phyloP scores from a whole-genome alignment of 345 rosid genomes.

The Citrus unshiu region DNA sequence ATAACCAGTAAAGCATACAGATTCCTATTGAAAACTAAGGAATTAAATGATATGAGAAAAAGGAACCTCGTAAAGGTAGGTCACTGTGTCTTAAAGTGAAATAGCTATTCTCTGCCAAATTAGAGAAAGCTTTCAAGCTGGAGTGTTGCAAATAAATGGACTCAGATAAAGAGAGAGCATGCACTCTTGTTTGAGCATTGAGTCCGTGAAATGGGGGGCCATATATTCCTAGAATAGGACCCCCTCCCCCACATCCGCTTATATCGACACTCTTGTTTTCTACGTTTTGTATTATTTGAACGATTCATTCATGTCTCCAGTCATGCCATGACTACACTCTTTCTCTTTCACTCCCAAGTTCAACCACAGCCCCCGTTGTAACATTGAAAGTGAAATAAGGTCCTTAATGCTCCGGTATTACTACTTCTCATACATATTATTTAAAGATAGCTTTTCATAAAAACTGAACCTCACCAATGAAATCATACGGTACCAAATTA shows the following conservation, averaged over 20 bases:
- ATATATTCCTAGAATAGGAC: neutral
- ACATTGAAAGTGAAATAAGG: neutral
- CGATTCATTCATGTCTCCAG: neutral
- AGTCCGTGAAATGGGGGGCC: neutral
- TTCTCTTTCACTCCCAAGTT: neutral
- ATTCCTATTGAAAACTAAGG: neutral
- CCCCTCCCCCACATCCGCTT: neutral
- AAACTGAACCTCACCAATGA: neutral
- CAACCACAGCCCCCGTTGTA: neutral
- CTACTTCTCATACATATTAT: neutral
- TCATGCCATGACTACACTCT: neutral
- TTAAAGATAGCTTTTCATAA: neutral
- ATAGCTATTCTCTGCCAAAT: neutral
- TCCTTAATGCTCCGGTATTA: neutral
- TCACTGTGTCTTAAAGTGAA: neutral
- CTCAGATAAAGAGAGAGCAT: neutral
- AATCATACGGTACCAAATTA: neutral
- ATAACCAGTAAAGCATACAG: neutral
- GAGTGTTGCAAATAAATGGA: neutral
- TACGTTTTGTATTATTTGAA: neutral
- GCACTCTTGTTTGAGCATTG: neutral
- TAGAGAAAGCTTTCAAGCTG: neutral
- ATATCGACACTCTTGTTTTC: neutral
- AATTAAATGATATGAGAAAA: too few relatives aligned
- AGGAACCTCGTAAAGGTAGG: too few relatives aligned